A percentile compares a stretch with the other conserved stretches of the same genome.
Conservation (phyloP, 352 stramenopile genomes). For the Thalassiosira pacifica region DNA sequence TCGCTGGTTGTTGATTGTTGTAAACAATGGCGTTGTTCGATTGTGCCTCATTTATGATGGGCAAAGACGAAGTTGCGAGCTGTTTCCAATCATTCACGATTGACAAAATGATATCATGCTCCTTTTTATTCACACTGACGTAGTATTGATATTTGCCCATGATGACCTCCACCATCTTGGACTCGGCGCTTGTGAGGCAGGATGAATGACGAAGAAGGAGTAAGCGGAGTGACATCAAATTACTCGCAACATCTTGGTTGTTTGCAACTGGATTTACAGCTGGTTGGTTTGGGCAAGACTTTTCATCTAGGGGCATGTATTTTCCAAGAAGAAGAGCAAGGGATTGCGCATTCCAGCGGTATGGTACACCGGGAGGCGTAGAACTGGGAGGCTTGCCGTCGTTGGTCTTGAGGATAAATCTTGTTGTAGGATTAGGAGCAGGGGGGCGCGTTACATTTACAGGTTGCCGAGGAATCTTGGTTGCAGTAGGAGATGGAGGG, state of each 20-base stretch:
- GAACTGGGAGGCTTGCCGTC: background rate
- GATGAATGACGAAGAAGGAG: slow-evolving; percentile 68
- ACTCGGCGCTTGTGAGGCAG: slow-evolving; percentile 63
- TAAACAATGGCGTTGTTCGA: background rate
- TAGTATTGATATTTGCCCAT: slow-evolving; percentile 75
- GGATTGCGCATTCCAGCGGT: slow-evolving; percentile 40
- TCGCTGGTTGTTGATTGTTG: background rate
- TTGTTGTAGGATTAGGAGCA: background rate
- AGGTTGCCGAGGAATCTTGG: background rate
- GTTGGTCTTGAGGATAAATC: background rate
- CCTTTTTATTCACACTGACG: slow-evolving; percentile 20
- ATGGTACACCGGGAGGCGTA: background rate
- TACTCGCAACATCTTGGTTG: slow-evolving; percentile 1
- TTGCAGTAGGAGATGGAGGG: slow-evolving; percentile 14
- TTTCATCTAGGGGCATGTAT: slow-evolving; percentile 40
- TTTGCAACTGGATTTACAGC: background rate
- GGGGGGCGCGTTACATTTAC: background rate
- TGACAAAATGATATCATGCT: slow-evolving; percentile 35
- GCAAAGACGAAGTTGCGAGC: background rate
- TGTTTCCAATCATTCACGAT: slow-evolving; percentile 55
- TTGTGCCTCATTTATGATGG: background rate
- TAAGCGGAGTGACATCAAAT: slow-evolving; percentile 72
- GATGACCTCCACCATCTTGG: slow-evolving; percentile 72
- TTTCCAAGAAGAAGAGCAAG: slow-evolving; percentile 52
- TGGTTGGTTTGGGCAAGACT: too few species aligned